Base-by-base conservation (phyloP, 176 grass and related monocot species). In the Aegilops longissima region DNA sequence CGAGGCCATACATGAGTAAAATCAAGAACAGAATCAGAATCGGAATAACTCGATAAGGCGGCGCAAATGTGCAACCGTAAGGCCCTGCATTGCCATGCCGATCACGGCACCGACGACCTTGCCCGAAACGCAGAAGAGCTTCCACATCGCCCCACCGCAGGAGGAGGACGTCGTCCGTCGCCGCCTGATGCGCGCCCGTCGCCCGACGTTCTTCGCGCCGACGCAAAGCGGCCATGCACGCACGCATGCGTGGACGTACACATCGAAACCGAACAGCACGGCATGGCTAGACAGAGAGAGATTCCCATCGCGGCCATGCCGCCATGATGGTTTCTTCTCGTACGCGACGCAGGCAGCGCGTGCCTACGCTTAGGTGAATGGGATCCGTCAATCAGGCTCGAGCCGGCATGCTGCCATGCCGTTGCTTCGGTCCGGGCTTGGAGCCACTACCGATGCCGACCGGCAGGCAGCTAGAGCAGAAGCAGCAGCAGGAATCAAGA, bases 161-260 rank as follows among this genome's bases (percentile, higher is more conserved):
- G 59, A 14, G 52, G 52, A 3, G 5, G 9, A 62, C 58, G 23
- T 13, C 70, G 21, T 5, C 45, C 2, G 18, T 58, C 54, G 6
- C 14, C 51, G 51, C 52, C 0, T 21, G 88, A 90, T 6, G 75
- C 59, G 25, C 18, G 61, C 85, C 67, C 67, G 27, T 45, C 36
- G 84, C 17, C 85, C 68, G 61, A 91, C 85, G 61, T 52, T 70
- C 85, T 80, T 91, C 12, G 61, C 49, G 20, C 81, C 30, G 61
- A 91, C 76, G 85, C 85, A 91, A 87, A 91, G 89, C 5, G 54
- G 18, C 18, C 54, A 5, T 77, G 51, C 51, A 51, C 47, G 47
- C 51, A 18, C 16, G 12, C 54, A 1, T 23, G 29, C 73, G 44
- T 16, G 2, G 82, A 62, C 64, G 73, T 27, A 27, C 39, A 65